Evolutionary conservation across 768 basidiomycete genomes (phyloP).

Genomic region (Tricholoma bakamatsutake): DNA sequence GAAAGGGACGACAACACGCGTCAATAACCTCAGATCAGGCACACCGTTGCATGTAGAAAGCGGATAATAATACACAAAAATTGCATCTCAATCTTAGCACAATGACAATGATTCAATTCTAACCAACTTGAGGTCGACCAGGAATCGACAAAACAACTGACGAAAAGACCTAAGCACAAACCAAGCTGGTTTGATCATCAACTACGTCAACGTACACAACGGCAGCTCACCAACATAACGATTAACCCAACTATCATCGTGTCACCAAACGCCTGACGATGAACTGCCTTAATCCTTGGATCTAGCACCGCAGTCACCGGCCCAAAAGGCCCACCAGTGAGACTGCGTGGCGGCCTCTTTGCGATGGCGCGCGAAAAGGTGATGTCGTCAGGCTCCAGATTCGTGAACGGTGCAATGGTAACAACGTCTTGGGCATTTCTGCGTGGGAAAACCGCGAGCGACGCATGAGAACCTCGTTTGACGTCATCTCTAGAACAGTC

Average conservation of each 20-base stretch:
- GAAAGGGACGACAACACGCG: background rate
- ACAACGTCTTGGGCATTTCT: conserved; percentile 2
- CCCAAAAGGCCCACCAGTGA: conserved; percentile 32
- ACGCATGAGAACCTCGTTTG: background rate
- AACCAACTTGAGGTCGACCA: conserved; percentile 5
- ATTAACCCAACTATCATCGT: conserved; percentile 20
- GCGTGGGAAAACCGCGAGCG: background rate
- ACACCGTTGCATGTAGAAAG: background rate
- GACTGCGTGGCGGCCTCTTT: conserved; percentile 6
- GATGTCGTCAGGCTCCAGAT: background rate
- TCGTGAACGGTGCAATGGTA: conserved; percentile 14
- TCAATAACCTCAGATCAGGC: background rate
- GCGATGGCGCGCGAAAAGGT: background rate
- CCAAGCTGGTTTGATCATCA: background rate
- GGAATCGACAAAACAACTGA: conserved; percentile 20
- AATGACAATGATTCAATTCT: background rate
- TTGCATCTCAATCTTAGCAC: background rate
- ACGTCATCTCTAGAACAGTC: background rate
- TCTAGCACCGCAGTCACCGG: conserved; percentile 33
- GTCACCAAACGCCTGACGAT: conserved; percentile 24
- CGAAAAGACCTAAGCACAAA: conserved; percentile 12
- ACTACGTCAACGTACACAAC: background rate
- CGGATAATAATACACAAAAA: background rate
- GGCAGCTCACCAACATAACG: conserved; percentile 16
- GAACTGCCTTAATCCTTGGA: conserved; percentile 28